Conservation (phyloP, 2,329 filamentous ascomycete species). For the Talaromyces pinophilus region DNA sequence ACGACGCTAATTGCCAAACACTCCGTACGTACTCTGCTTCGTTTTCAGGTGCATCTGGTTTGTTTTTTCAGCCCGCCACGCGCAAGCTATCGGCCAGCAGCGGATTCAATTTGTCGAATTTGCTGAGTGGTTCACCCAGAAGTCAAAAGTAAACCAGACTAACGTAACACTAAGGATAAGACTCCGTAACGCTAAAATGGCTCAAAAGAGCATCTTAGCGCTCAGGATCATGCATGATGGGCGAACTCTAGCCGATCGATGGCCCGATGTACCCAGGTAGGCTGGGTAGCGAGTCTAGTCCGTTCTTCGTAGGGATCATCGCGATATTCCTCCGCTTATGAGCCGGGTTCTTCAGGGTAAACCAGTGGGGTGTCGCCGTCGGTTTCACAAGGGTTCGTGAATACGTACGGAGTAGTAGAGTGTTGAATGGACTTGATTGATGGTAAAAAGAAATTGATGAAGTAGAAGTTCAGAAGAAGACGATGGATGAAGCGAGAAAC, state of each 20-base stretch:
- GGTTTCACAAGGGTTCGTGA: background rate
- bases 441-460: background rate
- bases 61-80: constrained; percentile 19
- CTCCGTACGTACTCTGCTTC: background rate
- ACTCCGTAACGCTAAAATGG: background rate
- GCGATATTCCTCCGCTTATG: background rate
- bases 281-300: background rate
- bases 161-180: background rate
- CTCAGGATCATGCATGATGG: constrained; percentile 1
- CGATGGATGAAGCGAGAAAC: background rate
- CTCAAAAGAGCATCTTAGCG: background rate
- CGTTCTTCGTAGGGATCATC: constrained; percentile 1
- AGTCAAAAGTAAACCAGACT: background rate
- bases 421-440: background rate
- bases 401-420: background rate
- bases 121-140: background rate
- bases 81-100: background rate
- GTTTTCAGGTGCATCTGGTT: constrained; percentile 1
- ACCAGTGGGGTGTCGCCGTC: background rate
- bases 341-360: background rate
- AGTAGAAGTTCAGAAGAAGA: background rate
- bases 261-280: background rate
- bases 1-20: background rate
- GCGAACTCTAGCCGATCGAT: constrained; percentile 2
- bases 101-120: background rate